A percentile compares a stretch with the other conserved stretches of the same genome.
These are phyloP conservation scores for Solioccasus polychromus DNA, from an alignment of 768 basidiomycete genomes.

Conservation along the genomic window DNA sequence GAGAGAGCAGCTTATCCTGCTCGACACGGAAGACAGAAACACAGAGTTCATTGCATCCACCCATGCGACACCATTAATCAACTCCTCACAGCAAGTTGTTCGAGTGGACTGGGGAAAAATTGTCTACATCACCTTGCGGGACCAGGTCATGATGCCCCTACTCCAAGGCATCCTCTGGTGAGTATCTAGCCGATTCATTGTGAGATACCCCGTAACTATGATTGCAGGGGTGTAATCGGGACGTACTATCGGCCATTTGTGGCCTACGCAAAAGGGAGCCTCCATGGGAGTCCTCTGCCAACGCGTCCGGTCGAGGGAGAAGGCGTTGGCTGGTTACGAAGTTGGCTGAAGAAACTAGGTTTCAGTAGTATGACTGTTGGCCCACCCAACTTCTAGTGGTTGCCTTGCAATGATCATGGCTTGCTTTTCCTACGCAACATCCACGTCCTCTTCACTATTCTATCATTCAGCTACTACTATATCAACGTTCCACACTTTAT, in stretches of 20 bases:
- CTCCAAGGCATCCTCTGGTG: slow-evolving; percentile 68
- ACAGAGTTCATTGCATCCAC: slow-evolving; percentile 19
- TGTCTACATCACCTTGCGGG: slow-evolving; percentile 60
- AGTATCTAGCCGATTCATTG: slow-evolving; percentile 17
- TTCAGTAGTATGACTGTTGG: slow-evolving; percentile 28
- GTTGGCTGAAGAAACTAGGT: slow-evolving; percentile 28
- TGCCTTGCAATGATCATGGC: not conserved
- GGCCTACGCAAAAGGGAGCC: slow-evolving; percentile 17
- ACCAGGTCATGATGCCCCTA: slow-evolving; percentile 67
- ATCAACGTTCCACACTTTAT: too few species aligned
- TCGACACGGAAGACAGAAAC: slow-evolving; percentile 21
- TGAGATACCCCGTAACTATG: slow-evolving; percentile 1
- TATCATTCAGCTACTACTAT: too few species aligned
- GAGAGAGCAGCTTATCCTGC: slow-evolving; percentile 21
- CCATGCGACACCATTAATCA: slow-evolving; percentile 29
- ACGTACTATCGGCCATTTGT: slow-evolving; percentile 32
- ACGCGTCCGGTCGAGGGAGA: slow-evolving; percentile 25
- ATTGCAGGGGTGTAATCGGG: slow-evolving; percentile 29
- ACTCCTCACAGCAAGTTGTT: slow-evolving; percentile 35
- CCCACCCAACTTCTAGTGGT: slow-evolving; percentile 19
- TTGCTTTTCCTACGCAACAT: not conserved
- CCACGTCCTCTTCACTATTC: too few species aligned
- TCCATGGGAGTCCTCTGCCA: slow-evolving; percentile 11
- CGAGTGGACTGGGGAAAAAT: slow-evolving; percentile 56
- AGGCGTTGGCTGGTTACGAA: slow-evolving; percentile 31